Evolutionary conservation across 139 green algal genomes (phyloP).

Genomic region (Volvox africanus): DNA sequence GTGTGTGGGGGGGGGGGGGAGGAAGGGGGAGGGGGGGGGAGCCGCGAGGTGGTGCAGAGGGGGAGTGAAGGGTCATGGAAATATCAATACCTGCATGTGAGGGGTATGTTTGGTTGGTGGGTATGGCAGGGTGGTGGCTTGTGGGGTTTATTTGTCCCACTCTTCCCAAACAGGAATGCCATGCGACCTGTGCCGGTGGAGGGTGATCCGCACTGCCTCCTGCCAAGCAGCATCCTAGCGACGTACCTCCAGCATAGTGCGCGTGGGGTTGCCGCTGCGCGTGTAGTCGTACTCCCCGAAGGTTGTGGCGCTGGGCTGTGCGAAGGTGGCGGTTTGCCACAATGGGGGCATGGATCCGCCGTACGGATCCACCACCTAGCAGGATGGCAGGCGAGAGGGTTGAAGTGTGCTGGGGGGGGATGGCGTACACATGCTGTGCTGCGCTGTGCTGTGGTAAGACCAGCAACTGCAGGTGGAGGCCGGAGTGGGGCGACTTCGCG

Average conservation of each 20-base stretch:
- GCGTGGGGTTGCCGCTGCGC: conserved; percentile 95
- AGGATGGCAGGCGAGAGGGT: not conserved
- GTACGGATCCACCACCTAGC: conserved; percentile 82
- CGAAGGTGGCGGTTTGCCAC: conserved; percentile 97
- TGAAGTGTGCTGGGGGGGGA: not conserved
- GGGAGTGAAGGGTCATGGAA: too few relatives aligned
- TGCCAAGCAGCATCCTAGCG: too few relatives aligned
- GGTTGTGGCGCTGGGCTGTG: conserved; percentile 85
- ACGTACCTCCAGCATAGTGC: conserved; percentile 77
- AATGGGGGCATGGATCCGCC: conserved; percentile 85
- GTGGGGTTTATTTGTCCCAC: too few relatives aligned
- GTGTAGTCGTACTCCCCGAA: conserved; percentile 97
- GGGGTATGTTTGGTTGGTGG: too few relatives aligned
- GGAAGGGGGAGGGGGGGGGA: not conserved
- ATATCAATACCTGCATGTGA: too few relatives aligned
- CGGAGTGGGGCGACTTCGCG: not conserved
- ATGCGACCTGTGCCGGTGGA: too few relatives aligned
- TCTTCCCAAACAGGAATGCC: too few relatives aligned
- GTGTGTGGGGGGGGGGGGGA: not conserved
- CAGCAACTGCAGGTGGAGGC: too few relatives aligned
- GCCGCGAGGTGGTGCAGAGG: not conserved
- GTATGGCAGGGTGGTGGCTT: too few relatives aligned
- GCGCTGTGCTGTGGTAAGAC: too few relatives aligned
- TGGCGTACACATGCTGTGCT: too few relatives aligned
- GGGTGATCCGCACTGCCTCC: too few relatives aligned